Base-by-base conservation (phyloP, 805 yeast genomes). In the Spencermartinsiella europaea region DNA sequence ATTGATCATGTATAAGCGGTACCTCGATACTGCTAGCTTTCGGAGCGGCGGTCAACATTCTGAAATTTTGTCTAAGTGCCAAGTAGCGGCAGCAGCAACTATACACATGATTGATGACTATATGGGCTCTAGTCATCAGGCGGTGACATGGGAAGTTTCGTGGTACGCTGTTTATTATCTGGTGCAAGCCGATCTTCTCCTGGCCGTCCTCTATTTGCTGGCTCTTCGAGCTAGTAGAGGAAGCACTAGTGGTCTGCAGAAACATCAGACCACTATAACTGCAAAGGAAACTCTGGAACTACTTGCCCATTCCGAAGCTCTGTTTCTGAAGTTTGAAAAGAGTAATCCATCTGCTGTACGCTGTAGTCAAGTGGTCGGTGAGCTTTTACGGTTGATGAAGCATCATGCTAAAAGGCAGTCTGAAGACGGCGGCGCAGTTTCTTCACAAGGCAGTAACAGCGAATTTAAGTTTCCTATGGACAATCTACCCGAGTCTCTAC, bases 91-190 rank as follows among this genome's bases (percentile, higher is more conserved):
- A 1, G 65, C 68, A 38, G 73, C 69, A 19, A 73, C 79, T 0
- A 72, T 79, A 10, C 44, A 60, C 31, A 71, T 79, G 8, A 72
- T 79, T 5, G 33, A 40, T 8, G 25, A 33, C 16, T 52, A 45
- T 34, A 33, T 33, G 8, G 45, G 42, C 16, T 22, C 28, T 8
- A 41, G 44, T 61, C n/a, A 44, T 69, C 22, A 68, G 73, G 15
- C 70, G 71, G 17, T 64, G 73, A 34, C 69, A 75, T 21, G 72
- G 46, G 46, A 42, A 1, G 36, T 47, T 5, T 45, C 76, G 21
- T 79, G 83, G 83, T 75, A 78, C 61, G 75, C 80, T 4, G 75
- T 78, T 0, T 79, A 75, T 51, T 80, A 74, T 58, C 51, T 76
- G 5, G 77, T 78, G 60, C 81, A 79, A 57, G 80, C 83, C 1